A percentile compares a stretch with the other conserved stretches of the same genome.
Evolutionary conservation across 306 rosid species (phyloP).

Genomic region (Fagus sylvatica): DNA sequence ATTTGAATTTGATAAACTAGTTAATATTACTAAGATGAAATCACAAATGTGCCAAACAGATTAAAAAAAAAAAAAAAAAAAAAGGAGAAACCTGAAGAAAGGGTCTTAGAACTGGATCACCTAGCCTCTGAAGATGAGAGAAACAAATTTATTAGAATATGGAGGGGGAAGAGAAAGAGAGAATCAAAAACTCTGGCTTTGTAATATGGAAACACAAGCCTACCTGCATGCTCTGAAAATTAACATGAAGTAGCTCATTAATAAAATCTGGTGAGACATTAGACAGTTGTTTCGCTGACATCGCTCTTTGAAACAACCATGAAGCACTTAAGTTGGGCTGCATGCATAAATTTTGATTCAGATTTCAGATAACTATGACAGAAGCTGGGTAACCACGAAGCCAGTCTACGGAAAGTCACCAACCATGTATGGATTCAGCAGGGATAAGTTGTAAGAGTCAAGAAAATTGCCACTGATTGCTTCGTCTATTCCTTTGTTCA

Average conservation of each 20-base stretch:
- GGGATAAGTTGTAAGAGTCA: slow-evolving; percentile 71
- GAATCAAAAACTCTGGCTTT: neutral
- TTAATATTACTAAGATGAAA: slow-evolving; percentile 9
- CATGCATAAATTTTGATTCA: slow-evolving; percentile 29
- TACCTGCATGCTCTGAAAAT: slow-evolving; percentile 86
- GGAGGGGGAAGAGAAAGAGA: neutral
- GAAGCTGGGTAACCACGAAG: slow-evolving; percentile 9
- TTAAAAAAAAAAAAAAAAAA: slow-evolving; percentile 5
- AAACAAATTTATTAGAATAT: slow-evolving; percentile 13
- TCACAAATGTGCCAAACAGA: neutral
- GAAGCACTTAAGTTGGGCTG: slow-evolving; percentile 96
- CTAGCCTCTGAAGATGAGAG: slow-evolving; percentile 64
- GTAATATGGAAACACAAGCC: slow-evolving; percentile 5
- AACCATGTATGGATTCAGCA: slow-evolving; percentile 94
- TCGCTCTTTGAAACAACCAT: slow-evolving; percentile 99
- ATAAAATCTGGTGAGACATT: slow-evolving; percentile 78
- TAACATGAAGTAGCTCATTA: slow-evolving; percentile 79
- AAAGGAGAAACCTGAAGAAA: slow-evolving; percentile 69
- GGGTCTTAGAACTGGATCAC: slow-evolving; percentile 90
- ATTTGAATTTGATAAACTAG: neutral
- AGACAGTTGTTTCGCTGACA: slow-evolving; percentile 77
- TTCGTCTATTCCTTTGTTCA: slow-evolving; percentile 77
- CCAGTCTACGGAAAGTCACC: slow-evolving; percentile 28
- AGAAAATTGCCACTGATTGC: slow-evolving; percentile 73
- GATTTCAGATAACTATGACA: slow-evolving; percentile 19